These are phyloP conservation scores for Epicoccum nigrum DNA, from an alignment of 2,329 filamentous ascomycete species.

Conservation along the genomic window DNA sequence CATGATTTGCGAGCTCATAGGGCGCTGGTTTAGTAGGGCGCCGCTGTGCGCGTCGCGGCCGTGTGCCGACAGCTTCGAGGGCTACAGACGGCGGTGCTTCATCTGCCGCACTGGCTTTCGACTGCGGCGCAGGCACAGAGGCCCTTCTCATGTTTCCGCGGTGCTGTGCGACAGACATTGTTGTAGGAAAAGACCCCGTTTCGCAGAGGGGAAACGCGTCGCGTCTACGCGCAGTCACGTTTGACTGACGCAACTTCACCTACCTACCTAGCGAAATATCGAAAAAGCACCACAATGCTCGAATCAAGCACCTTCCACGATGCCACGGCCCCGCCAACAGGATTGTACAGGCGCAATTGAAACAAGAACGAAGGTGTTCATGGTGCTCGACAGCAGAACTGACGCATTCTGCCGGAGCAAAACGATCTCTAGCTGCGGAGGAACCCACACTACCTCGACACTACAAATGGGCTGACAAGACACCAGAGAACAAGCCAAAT, in stretches of 20 bases:
- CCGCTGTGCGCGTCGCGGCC: conserved; percentile 34
- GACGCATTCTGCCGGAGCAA: too few species aligned
- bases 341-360: too few species aligned
- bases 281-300: too few species aligned
- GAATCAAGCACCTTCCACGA: background rate
- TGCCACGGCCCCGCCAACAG: too few species aligned
- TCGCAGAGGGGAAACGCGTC: conserved; percentile 3
- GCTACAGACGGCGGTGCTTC: conserved; percentile 16
- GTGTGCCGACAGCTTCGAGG: conserved; percentile 30
- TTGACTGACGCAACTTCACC: too few species aligned
- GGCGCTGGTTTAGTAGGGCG: conserved; percentile 41
- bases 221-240: conserved; percentile 19
- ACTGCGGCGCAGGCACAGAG: background rate
- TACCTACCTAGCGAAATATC: too few species aligned
- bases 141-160: conserved; percentile 1
- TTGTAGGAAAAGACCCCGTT: background rate
- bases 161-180: conserved; percentile 2
- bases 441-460: too few species aligned
- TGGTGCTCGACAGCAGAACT: too few species aligned
- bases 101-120: background rate
- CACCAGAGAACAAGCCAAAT: background rate
- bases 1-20: conserved; percentile 46
- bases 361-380: too few species aligned
- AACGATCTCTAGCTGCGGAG: too few species aligned
- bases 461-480: background rate